Evolutionary conservation across 306 rosid genomes (phyloP).

Genomic region (Boehmeria nivea): DNA sequence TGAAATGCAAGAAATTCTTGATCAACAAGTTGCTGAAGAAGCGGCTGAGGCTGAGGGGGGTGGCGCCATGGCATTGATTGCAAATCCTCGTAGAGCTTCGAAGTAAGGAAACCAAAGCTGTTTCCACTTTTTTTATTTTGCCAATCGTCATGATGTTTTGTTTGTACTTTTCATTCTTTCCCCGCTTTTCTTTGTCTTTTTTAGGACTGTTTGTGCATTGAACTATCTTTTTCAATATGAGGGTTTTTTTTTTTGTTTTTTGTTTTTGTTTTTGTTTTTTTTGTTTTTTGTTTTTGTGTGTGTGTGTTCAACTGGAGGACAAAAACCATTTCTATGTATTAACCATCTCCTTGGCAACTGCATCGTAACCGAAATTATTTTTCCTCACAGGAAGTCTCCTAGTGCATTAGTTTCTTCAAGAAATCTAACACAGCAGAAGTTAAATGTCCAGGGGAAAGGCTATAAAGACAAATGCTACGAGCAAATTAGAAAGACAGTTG

Average conservation of each 20-base stretch:
- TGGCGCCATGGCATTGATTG: constrained; percentile 61
- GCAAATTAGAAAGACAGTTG: constrained; percentile 89
- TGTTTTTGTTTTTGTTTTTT: too few species aligned
- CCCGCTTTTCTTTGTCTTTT: too few species aligned
- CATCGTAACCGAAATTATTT: neutral
- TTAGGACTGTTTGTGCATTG: too few species aligned
- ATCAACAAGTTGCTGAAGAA: constrained; percentile 96
- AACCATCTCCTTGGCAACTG: constrained; percentile 8
- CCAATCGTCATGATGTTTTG: too few species aligned
- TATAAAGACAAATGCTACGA: constrained; percentile 93
- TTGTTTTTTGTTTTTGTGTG: too few species aligned
- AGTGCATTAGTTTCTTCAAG: constrained; percentile 51
- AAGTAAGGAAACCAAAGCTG: constrained; percentile 42
- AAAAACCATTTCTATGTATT: neutral
- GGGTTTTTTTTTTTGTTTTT: too few species aligned
- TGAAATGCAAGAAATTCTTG: constrained; percentile 97
- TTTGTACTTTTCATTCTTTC: too few species aligned
- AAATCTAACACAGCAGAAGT: constrained; percentile 59
- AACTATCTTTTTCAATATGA: too few species aligned
- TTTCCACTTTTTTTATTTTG: constrained; percentile 7
- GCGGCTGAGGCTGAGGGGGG: constrained; percentile 98
- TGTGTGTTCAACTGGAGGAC: too few species aligned
- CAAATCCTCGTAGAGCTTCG: constrained; percentile 64
- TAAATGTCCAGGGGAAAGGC: constrained; percentile 85
- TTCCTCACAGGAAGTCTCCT: constrained; percentile 54